Conservation (phyloP, 73 alveolate genomes). For the Breviolum minutum region DNA sequence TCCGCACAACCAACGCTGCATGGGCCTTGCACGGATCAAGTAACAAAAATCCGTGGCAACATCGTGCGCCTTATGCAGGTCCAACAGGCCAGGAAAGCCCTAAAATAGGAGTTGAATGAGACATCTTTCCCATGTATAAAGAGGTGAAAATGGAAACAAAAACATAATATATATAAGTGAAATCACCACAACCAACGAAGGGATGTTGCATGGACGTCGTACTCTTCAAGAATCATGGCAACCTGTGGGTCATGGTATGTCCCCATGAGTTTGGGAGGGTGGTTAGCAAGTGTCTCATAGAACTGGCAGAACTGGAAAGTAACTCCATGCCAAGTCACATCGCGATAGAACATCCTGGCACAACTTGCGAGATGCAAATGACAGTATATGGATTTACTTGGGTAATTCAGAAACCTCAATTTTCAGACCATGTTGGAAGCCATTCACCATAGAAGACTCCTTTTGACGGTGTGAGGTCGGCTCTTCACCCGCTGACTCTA, state of each 20-base stretch:
- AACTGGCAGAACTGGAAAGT: too few relatives aligned
- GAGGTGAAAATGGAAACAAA: background rate
- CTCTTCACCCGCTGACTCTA: too few relatives aligned
- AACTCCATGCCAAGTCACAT: too few relatives aligned
- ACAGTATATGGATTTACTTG: background rate
- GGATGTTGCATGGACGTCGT: background rate
- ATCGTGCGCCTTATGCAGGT: background rate
- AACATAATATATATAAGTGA: too few relatives aligned
- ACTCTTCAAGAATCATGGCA: background rate
- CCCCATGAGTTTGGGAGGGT: too few relatives aligned
- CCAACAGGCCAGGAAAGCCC: background rate
- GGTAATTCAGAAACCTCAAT: background rate
- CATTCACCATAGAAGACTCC: too few relatives aligned
- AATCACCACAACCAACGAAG: background rate
- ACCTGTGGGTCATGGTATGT: too few relatives aligned
- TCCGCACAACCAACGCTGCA: background rate
- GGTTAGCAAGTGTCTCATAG: too few relatives aligned
- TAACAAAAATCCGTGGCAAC: constrained; percentile 81
- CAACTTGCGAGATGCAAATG: too few relatives aligned
- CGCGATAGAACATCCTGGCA: too few relatives aligned
- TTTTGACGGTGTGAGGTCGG: too few relatives aligned
- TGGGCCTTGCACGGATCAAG: constrained; percentile 65
- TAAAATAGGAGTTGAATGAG: background rate
- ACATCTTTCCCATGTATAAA: constrained; percentile 1
- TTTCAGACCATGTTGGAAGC: too few relatives aligned